These are phyloP conservation scores for Helicosporidium sp. DNA, from an alignment of 139 green algal genomes.

Conservation along the genomic window DNA sequence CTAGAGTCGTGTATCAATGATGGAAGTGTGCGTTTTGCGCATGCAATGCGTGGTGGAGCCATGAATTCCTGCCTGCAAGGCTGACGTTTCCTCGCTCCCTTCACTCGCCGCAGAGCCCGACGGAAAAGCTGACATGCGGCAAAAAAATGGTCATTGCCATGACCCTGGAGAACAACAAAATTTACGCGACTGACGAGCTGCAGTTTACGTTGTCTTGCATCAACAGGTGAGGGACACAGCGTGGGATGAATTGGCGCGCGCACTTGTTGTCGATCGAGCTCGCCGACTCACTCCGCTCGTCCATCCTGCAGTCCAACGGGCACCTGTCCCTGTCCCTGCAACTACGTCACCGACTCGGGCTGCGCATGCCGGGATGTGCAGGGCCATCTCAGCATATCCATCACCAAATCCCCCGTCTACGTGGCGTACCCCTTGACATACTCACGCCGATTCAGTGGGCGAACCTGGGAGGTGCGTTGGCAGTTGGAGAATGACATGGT, in stretches of 20 bases:
- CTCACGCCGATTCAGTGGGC: slow-evolving; percentile 25
- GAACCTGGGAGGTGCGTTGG: slow-evolving; percentile 25
- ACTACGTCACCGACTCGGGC: slow-evolving; percentile 31
- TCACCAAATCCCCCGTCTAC: slow-evolving; percentile 44
- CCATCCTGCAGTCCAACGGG: slow-evolving; percentile 29
- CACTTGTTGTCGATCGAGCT: no score
- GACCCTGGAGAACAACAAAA: slow-evolving; percentile 23
- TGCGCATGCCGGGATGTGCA: slow-evolving; percentile 53
- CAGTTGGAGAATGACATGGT: no score
- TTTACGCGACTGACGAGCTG: slow-evolving; percentile 28
- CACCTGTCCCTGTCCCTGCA: slow-evolving; percentile 55
- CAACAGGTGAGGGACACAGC: slow-evolving; percentile 40
- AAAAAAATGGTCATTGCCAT: slow-evolving; percentile 52
- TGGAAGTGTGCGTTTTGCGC: slow-evolving; percentile 15
- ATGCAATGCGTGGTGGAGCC: no score
- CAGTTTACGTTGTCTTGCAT: slow-evolving; percentile 41
- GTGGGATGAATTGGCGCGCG: no score
- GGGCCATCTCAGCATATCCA: slow-evolving; percentile 23
- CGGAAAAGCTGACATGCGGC: slow-evolving; percentile 11
- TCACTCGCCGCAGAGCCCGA: slow-evolving; percentile 3
- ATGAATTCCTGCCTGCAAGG: no score
- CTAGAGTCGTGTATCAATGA: slow-evolving; percentile 34
- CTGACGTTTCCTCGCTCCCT: no score
- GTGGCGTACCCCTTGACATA: slow-evolving; percentile 45
- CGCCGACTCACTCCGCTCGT: no score